Conservation (phyloP, 2,329 filamentous ascomycete genomes). For the Xylariaceae sp. region DNA sequence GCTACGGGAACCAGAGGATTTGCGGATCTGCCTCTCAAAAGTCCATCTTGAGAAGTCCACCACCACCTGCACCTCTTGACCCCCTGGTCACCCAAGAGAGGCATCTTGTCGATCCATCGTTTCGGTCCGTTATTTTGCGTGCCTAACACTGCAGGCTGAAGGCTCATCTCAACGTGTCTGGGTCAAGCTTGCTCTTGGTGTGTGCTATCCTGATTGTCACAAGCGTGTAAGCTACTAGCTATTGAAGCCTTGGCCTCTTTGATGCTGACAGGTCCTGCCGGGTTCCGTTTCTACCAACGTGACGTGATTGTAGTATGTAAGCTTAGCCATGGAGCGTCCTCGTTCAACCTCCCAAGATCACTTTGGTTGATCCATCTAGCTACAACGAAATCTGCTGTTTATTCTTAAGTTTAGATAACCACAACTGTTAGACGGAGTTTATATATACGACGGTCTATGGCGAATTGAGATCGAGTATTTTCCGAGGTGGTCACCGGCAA, state of each 20-base stretch:
- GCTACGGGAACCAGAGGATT: slow-evolving; percentile 3
- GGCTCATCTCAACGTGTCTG: slow-evolving; percentile 15
- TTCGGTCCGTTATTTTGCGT: slow-evolving; percentile 11
- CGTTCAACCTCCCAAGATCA: not conserved
- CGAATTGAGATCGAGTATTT: not conserved
- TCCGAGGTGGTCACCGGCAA: not conserved
- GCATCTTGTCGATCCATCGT: slow-evolving; percentile 16
- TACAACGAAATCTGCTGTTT: slow-evolving; percentile 1
- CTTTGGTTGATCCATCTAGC: not conserved
- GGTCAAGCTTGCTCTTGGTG: not conserved
- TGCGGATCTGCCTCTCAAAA: slow-evolving; percentile 18
- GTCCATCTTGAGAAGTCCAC: slow-evolving; percentile 28
- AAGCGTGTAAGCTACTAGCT: slow-evolving; percentile 12
- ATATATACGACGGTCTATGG: not conserved
- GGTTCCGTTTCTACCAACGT: slow-evolving; percentile 13
- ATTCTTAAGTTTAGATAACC: not conserved
- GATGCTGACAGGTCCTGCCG: slow-evolving; percentile 17
- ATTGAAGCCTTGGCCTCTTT: slow-evolving; percentile 1
- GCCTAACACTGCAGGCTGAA: slow-evolving; percentile 11
- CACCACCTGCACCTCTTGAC: no score
- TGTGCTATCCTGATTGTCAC: slow-evolving; percentile 16
- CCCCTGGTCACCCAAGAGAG: slow-evolving; percentile 13
- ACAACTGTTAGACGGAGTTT: not conserved
- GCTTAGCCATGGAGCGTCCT: slow-evolving; percentile 6
- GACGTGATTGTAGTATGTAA: slow-evolving; percentile 1